These are phyloP conservation scores for Eucalyptus cloeziana DNA, from an alignment of 345 rosid species.

Conservation along the genomic window DNA sequence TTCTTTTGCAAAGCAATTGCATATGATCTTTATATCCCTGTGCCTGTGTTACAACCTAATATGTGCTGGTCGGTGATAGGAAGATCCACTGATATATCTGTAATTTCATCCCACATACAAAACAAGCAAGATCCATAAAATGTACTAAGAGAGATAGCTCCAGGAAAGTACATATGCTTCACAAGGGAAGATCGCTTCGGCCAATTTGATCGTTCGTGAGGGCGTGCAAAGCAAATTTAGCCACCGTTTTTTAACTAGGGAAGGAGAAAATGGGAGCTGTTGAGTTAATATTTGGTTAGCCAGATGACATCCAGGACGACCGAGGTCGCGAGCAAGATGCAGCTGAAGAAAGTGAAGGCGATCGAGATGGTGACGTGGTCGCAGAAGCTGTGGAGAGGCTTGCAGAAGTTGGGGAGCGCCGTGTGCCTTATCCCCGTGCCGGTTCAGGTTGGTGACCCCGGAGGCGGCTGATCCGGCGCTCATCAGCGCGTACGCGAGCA, in stretches of 20 bases:
- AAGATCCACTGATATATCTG: neutral
- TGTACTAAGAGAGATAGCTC: neutral
- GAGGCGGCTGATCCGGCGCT: conserved; percentile 80
- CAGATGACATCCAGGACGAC: conserved; percentile 19
- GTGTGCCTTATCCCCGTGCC: conserved; percentile 65
- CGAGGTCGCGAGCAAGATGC: conserved; percentile 39
- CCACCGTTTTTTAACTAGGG: neutral
- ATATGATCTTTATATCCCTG: neutral
- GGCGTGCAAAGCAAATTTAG: neutral
- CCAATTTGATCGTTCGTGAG: neutral
- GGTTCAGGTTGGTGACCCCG: conserved; percentile 73
- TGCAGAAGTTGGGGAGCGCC: conserved; percentile 78
- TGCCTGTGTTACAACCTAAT: neutral
- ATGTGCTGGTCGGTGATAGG: neutral
- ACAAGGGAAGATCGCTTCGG: neutral
- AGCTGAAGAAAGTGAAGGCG: conserved; percentile 52
- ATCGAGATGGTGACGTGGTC: conserved; percentile 61
- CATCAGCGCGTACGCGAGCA: conserved; percentile 49
- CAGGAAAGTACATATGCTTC: neutral
- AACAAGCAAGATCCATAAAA: neutral
- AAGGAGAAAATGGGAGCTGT: neutral
- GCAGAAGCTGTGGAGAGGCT: conserved; percentile 55
- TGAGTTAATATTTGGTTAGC: neutral
- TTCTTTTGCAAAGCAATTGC: neutral
- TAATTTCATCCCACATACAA: neutral